These are phyloP conservation scores for Amylocystis lapponica DNA, from an alignment of 768 basidiomycete genomes.

Conservation along the genomic window DNA sequence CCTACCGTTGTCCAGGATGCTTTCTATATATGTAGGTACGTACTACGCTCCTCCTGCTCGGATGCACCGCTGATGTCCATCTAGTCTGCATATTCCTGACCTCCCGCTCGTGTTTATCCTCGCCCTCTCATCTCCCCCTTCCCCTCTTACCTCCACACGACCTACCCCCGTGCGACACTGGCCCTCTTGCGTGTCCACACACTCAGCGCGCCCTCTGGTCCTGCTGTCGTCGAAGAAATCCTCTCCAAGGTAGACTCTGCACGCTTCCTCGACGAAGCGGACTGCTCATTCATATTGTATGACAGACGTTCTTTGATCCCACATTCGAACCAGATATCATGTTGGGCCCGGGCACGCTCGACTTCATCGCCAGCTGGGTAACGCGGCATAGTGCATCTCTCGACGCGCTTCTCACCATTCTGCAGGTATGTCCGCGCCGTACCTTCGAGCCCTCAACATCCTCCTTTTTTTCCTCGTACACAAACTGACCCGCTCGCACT, in stretches of 20 bases:
- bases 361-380: slow-evolving; percentile 53
- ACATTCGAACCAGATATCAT: slow-evolving; percentile 55
- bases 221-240: slow-evolving; percentile 45
- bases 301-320: slow-evolving; percentile 58
- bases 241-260: slow-evolving; percentile 41
- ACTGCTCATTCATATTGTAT: neutral
- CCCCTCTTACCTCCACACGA: slow-evolving; percentile 45
- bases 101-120: slow-evolving; percentile 65
- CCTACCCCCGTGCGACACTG: slow-evolving; percentile 56
- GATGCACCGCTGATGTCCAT: neutral
- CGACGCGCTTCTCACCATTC: slow-evolving; percentile 48
- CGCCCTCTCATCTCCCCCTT: slow-evolving; percentile 48
- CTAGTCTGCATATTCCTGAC: slow-evolving; percentile 44
- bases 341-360: slow-evolving; percentile 52
- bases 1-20: slow-evolving; percentile 57
- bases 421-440: slow-evolving; percentile 47
- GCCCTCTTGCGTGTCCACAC: slow-evolving; percentile 49
- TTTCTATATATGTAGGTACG: slow-evolving; percentile 66
- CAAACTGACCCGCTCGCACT: neutral
- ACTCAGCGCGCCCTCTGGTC: slow-evolving; percentile 45
- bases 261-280: neutral
- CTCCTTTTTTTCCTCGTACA: neutral
- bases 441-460: neutral
- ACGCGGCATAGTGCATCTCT: slow-evolving; percentile 50
- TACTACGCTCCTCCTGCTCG: neutral